Evolutionary conservation across 345 rosid genomes (phyloP), one percentile per base, ranked within the genome.

Genomic region (Arabis hirsuta): DNA sequence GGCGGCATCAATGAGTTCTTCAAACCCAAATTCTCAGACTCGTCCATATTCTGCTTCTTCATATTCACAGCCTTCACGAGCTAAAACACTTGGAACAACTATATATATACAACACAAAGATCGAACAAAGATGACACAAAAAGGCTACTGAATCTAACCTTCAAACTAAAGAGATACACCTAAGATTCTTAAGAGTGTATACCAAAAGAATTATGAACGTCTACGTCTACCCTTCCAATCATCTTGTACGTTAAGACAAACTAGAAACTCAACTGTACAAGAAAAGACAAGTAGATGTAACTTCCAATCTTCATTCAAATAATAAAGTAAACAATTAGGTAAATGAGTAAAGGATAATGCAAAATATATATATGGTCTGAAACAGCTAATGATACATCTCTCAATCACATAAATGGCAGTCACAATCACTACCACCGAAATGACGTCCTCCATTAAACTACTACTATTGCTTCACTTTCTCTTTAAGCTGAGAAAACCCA

Each of bases 31-130:
- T 68, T 74, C 47, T 67, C 73, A 38, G 64, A 55, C 59, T 75
- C 80, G 36, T 68, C 36, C 66, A 80, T 78, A 31, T 29, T 72
- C 73, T 74, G 73, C 82, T 89, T 82, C 90, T 84, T 85, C 79
- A 61, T 75, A 12, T 12, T 64, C n/a, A 46, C 44, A 62, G 43
- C 14, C 20, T 55, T 12, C 14, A 69, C 36, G 34, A 67, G 73
- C 73, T 34, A 67, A 67, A 58, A 59, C 52, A 59, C 67, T 74
- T 42, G 0, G 43, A 60, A 5, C 62, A 16, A 47, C 26, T 34
- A 12, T 36, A 36, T 54, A 68, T 48, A 61, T 31, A 51, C 67
- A 39, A 32, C 48, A 56, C 10, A 36, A 47, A 52, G 22, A 57
- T 22, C 39, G 10, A 43, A 64, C 36, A 41, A 13, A 34, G 34